Evolutionary conservation across 371 early-diverging fungal genomes (phyloP).

Genomic region (Umbelopsis sp.): DNA sequence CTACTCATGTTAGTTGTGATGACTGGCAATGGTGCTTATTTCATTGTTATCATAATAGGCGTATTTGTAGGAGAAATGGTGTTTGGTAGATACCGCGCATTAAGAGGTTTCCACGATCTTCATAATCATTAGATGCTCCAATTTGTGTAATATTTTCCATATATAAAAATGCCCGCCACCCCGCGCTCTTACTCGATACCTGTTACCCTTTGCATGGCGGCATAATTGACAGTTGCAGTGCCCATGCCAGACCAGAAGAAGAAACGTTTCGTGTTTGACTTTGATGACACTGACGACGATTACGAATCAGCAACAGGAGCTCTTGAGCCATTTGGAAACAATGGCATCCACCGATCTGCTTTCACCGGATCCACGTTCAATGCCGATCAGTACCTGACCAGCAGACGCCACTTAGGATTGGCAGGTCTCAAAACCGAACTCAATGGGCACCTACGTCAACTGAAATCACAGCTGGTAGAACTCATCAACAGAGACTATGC

Average conservation of each 20-base stretch:
- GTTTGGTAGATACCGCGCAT: slow-evolving; percentile 56
- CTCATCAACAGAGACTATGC: slow-evolving; percentile 83
- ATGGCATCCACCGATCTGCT: slow-evolving; percentile 56
- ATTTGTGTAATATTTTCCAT: background rate
- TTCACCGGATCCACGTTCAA: slow-evolving; percentile 57
- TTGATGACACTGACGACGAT: slow-evolving; percentile 49
- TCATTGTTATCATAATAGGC: slow-evolving; percentile 66
- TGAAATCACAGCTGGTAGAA: slow-evolving; percentile 79
- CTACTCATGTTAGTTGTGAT: slow-evolving; percentile 81
- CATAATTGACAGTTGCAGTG: slow-evolving; percentile 5
- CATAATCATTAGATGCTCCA: slow-evolving; percentile 35
- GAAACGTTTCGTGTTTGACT: slow-evolving; percentile 38
- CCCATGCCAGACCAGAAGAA: slow-evolving; percentile 20
- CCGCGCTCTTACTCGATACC: background rate
- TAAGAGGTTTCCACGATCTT: slow-evolving; percentile 34
- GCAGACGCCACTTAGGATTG: slow-evolving; percentile 67
- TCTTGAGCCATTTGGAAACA: slow-evolving; percentile 40
- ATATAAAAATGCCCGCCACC: background rate
- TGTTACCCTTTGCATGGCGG: slow-evolving; percentile 13
- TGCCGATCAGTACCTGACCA: slow-evolving; percentile 66
- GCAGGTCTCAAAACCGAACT: slow-evolving; percentile 72
- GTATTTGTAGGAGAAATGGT: slow-evolving; percentile 70
- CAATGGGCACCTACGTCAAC: slow-evolving; percentile 56
- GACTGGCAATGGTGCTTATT: slow-evolving; percentile 79
- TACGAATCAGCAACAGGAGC: slow-evolving; percentile 25